Conservation (phyloP, 805 yeast genomes). For the Allodekkera sacchari region DNA sequence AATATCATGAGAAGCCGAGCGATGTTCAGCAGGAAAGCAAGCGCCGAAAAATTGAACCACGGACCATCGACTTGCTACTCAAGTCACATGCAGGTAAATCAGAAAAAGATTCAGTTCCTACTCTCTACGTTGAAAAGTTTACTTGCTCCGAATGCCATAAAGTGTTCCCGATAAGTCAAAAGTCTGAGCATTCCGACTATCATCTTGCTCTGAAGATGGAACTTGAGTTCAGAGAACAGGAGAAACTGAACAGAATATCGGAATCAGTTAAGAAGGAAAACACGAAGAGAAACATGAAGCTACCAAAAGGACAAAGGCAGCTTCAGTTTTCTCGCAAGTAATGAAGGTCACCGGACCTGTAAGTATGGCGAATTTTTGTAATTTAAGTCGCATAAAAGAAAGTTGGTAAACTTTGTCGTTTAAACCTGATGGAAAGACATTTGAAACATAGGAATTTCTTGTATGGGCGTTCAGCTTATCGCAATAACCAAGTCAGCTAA, state of each 20-base stretch:
- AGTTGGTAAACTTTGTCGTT: too few relatives aligned
- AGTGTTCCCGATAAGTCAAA: background rate
- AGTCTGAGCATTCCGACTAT: slow-evolving; percentile 17
- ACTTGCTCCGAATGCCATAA: slow-evolving; percentile 1
- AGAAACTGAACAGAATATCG: background rate
- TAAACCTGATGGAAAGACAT: too few relatives aligned
- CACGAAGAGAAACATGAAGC: background rate
- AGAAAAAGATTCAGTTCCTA: slow-evolving; percentile 1
- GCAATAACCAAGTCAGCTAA: too few relatives aligned
- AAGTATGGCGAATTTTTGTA: too few relatives aligned
- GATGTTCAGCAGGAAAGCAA: slow-evolving; percentile 2
- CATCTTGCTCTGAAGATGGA: slow-evolving; percentile 20
- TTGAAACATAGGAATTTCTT: too few relatives aligned
- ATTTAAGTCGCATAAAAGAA: too few relatives aligned
- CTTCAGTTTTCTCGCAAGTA: too few relatives aligned
- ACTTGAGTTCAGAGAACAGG: slow-evolving; percentile 12
- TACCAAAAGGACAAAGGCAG: too few relatives aligned
- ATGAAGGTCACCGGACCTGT: too few relatives aligned
- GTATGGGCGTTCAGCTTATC: too few relatives aligned
- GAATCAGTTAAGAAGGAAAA: background rate
- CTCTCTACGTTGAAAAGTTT: slow-evolving; percentile 1
- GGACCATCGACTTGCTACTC: background rate
- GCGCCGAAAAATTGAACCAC: background rate
- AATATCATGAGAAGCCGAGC: background rate
- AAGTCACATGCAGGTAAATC: background rate